These are phyloP conservation scores for Mariannaea sp. DNA, from an alignment of 2,329 filamentous ascomycete genomes.

Conservation along the genomic window DNA sequence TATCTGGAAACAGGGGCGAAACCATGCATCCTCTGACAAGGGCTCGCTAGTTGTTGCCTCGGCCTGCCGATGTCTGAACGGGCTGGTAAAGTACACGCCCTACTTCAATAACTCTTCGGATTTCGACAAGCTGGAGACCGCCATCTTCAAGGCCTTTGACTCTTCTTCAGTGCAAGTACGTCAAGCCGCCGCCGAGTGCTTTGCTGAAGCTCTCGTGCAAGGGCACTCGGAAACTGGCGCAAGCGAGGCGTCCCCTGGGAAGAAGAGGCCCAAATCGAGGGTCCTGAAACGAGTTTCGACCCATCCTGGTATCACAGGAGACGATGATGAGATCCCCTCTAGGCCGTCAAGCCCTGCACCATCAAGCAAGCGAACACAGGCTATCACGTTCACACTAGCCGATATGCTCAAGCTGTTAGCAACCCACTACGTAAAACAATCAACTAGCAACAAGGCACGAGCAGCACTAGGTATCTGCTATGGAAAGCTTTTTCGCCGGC, in stretches of 20 bases:
- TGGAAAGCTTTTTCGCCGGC: slow-evolving; percentile 73
- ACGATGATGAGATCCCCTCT: slow-evolving; percentile 72
- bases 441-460: slow-evolving; percentile 79
- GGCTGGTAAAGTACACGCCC: slow-evolving; percentile 70
- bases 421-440: slow-evolving; percentile 75
- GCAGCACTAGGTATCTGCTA: slow-evolving; percentile 89
- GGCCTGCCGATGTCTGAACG: slow-evolving; percentile 78
- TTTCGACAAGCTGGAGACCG: slow-evolving; percentile 84
- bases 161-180: slow-evolving; percentile 75
- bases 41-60: slow-evolving; percentile 78
- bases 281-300: slow-evolving; percentile 61
- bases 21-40: slow-evolving; percentile 77
- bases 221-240: slow-evolving; percentile 62
- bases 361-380: slow-evolving; percentile 69
- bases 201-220: slow-evolving; percentile 83
- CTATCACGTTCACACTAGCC: slow-evolving; percentile 73
- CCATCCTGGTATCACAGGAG: slow-evolving; percentile 63
- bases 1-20: slow-evolving; percentile 89
- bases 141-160: slow-evolving; percentile 86
- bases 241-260: slow-evolving; percentile 55
- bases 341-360: slow-evolving; percentile 76
- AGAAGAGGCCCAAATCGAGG: slow-evolving; percentile 72
- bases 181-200: slow-evolving; percentile 82
- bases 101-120: slow-evolving; percentile 90
- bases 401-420: slow-evolving; percentile 83